These are phyloP conservation scores for Sisymbrium altissimum DNA, from an alignment of 345 rosid species.

Conservation along the genomic window DNA sequence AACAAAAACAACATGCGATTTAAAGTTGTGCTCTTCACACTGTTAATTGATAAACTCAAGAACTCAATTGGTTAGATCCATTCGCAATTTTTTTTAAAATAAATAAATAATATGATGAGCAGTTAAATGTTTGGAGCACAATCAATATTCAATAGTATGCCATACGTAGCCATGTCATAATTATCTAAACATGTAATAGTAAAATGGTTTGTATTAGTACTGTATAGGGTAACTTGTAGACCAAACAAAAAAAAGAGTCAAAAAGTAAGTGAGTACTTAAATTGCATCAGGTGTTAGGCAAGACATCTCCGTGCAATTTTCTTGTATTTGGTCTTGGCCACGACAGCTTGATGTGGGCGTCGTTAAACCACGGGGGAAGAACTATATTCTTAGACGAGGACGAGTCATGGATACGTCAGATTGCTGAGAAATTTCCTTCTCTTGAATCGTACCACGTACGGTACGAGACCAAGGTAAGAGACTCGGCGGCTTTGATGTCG, in stretches of 20 bases:
- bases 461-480: conserved; percentile 63
- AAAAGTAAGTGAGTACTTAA: background rate
- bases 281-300: conserved; percentile 37
- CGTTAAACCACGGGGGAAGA: conserved; percentile 80
- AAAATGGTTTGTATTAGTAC: background rate
- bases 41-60: background rate
- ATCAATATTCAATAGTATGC: too few relatives aligned
- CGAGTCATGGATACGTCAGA: conserved; percentile 65
- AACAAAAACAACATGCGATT: background rate
- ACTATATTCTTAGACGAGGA: conserved; percentile 87
- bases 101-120: background rate
- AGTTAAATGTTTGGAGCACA: background rate
- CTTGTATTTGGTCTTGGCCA: conserved; percentile 81
- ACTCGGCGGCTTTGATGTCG: conserved; percentile 53
- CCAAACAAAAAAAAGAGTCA: too few relatives aligned
- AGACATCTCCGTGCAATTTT: conserved; percentile 82
- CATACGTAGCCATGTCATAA: too few relatives aligned
- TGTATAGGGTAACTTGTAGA: background rate
- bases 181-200: too few relatives aligned
- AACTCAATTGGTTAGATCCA: background rate
- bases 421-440: conserved; percentile 43
- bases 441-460: conserved; percentile 71
- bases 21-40: background rate
- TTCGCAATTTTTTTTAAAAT: background rate
- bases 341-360: conserved; percentile 92